Evolutionary conservation across 306 rosid genomes (phyloP).

Genomic region (Medicago lupulina): DNA sequence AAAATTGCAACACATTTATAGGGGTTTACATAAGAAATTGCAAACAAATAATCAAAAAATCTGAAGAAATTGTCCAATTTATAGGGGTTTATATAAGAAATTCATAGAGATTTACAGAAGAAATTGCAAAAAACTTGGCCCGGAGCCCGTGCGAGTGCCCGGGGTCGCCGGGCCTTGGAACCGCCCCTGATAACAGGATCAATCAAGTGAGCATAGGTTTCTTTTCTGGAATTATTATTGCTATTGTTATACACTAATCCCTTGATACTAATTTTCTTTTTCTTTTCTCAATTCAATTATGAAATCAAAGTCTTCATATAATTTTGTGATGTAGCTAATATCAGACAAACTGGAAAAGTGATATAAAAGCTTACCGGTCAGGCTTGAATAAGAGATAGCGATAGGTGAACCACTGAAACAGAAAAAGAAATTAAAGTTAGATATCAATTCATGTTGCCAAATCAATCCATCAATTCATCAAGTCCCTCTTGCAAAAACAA

Average conservation of each 20-base stretch:
- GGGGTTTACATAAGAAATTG: no score
- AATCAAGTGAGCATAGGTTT: background rate
- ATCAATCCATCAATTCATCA: background rate
- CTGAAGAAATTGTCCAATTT: no score
- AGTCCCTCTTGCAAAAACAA: background rate
- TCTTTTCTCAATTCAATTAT: slow-evolving; percentile 10
- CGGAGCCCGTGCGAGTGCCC: no score
- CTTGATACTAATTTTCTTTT: background rate
- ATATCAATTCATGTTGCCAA: background rate
- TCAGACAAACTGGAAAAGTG: slow-evolving; percentile 21
- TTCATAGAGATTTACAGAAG: no score
- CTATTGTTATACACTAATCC: background rate
- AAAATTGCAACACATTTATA: no score
- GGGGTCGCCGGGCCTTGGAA: no score
- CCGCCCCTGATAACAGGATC: no score
- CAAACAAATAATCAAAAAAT: no score
- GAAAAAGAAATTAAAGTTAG: slow-evolving; percentile 45
- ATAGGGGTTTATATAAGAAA: no score
- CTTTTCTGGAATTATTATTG: slow-evolving; percentile 8
- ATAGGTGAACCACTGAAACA: slow-evolving; percentile 88
- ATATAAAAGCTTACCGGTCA: slow-evolving; percentile 62
- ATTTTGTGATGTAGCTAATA: slow-evolving; percentile 2
- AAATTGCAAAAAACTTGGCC: no score
- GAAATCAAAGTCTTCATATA: background rate
- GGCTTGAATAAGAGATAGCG: slow-evolving; percentile 98